Percentiles rank a stretch among this genome's conserved stretches.
Conservation (phyloP, 2,329 filamentous ascomycete genomes). For the Beauveria sp. region DNA sequence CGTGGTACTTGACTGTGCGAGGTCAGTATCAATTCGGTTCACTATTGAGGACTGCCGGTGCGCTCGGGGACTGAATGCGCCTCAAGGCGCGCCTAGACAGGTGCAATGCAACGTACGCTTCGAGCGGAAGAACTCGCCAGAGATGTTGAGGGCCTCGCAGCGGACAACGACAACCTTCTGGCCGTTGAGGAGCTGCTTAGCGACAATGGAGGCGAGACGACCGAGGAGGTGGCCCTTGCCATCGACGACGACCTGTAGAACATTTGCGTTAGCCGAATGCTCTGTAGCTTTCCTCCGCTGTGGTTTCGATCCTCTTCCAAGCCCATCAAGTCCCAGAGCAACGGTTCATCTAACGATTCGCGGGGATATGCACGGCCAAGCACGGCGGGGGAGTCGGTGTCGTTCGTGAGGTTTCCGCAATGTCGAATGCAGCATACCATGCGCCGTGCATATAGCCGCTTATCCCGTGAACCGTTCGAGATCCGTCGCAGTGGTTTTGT, state of each 20-base stretch:
- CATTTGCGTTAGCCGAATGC: constrained; percentile 17
- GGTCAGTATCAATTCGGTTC: constrained; percentile 35
- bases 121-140: constrained; percentile 99
- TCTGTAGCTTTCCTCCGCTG: not conserved
- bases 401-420: not conserved
- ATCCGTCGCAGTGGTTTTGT: constrained; percentile 1
- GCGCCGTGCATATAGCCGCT: not conserved
- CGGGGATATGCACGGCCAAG: not conserved
- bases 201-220: constrained; percentile 94
- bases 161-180: constrained; percentile 99
- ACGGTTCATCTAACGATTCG: not conserved
- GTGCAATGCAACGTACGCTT: constrained; percentile 73
- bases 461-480: not conserved
- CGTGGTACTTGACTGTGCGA: constrained; percentile 94
- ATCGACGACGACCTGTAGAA: constrained; percentile 85
- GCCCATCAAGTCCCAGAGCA: not conserved
- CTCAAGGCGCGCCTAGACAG: not conserved
- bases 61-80: constrained; percentile 13
- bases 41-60: constrained; percentile 10
- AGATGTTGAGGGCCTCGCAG: constrained; percentile 99
- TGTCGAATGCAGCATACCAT: not conserved
- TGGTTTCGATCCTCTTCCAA: not conserved
- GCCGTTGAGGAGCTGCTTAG: constrained; percentile 97
- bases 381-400: not conserved
- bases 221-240: constrained; percentile 99